A percentile compares a stretch with the other conserved stretches of the same genome.
Evolutionary conservation across 2,329 filamentous ascomycete genomes (phyloP).

Genomic region (Claviceps paspali): DNA sequence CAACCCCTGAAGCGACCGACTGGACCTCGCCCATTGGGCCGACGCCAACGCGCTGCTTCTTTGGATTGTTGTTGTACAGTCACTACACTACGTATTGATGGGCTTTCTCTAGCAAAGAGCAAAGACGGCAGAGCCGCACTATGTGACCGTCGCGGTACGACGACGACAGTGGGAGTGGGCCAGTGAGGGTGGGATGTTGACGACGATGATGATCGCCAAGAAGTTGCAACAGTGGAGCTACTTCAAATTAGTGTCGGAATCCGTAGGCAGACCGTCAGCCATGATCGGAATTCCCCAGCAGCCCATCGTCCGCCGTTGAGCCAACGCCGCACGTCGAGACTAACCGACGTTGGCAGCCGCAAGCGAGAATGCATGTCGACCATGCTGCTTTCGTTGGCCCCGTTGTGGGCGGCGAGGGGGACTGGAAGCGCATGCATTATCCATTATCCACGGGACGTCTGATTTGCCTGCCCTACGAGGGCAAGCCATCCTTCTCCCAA

Average conservation of each 20-base stretch:
- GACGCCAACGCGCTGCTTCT: too few relatives aligned
- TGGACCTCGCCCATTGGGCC: too few relatives aligned
- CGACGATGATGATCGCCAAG: background rate
- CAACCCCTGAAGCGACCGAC: too few relatives aligned
- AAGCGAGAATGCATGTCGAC: constrained; percentile 5
- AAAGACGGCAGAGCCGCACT: constrained; percentile 4
- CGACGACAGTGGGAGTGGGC: too few relatives aligned
- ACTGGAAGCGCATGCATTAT: too few relatives aligned
- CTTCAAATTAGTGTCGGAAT: background rate
- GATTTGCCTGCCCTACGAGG: constrained; percentile 3
- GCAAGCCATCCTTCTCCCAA: background rate
- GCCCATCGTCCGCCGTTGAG: background rate
- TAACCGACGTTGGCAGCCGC: constrained; percentile 7
- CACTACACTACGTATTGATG: too few relatives aligned
- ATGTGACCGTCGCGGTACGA: background rate
- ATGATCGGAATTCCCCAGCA: background rate
- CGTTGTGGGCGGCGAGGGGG: background rate
- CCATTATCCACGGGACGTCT: too few relatives aligned
- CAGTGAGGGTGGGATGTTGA: too few relatives aligned
- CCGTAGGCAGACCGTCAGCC: background rate
- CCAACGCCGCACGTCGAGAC: background rate
- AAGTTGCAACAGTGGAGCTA: background rate
- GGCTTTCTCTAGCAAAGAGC: too few relatives aligned
- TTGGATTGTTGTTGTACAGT: too few relatives aligned
- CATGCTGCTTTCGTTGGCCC: constrained; percentile 1